Base-by-base conservation (phyloP, 129 eudicot species). In the Lactuca sativa region DNA sequence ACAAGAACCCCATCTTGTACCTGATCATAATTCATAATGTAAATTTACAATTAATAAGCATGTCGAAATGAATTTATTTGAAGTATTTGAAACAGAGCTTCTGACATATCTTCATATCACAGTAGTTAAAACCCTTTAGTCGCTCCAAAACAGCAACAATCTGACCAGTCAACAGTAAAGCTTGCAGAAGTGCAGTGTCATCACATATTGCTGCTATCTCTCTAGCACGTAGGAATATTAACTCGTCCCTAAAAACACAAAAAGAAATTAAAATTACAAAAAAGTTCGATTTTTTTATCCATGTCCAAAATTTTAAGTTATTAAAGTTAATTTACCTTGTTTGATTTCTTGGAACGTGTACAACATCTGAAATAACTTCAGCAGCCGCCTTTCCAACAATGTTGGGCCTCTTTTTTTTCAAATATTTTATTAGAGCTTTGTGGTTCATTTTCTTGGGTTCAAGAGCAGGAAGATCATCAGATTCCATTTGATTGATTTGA, bases 301-400 rank as follows among this genome's bases (percentile, higher is more conserved):
- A n/a, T n/a, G n/a, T n/a, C n/a, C n/a, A n/a, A n/a, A n/a, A n/a
- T 56, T n/a, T 40, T 47, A 21, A 25, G 18, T 67, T n/a, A n/a
- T n/a, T n/a, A n/a, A n/a, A n/a, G 18, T 74, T 86, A 89, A 80
- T 86, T n/a, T n/a, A n/a, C n/a, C n/a, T n/a, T n/a, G n/a, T n/a
- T n/a, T n/a, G n/a, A n/a, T n/a, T n/a, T n/a, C 78, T 86, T 89
- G 8, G 78, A 48, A 18, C 89, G 82, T 59, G 38, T 67, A 89
- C 90, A 56, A 92, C 98, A 81, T 93, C 92, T 64, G 81, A 85
- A 85, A 93, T 90, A 51, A 84, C 90, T 82, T 93, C 98, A 2
- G 98, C 88, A 66, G 98, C 86, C 56, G 98, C 98, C 71, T 87
- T 93, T 70, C 91, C 98, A 64, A 93, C 84, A 37, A 93, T 76